phyloP scores from a whole-genome alignment of 495 filamentous ascomycete genomes.

The Hypoxylon fuscum region DNA sequence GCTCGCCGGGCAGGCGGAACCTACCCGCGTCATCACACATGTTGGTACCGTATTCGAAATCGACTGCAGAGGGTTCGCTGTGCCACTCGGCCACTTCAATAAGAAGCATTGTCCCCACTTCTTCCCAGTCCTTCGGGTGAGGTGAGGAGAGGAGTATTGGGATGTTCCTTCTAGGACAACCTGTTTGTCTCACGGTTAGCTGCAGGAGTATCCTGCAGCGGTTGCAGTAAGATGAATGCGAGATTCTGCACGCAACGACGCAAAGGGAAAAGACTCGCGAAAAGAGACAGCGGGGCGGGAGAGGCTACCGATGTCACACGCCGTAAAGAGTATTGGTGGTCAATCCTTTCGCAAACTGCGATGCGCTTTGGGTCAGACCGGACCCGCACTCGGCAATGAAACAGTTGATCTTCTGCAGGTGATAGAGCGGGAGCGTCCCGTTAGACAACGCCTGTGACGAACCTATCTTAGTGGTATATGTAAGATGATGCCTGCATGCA shows the following conservation, averaged over 20 bases:
- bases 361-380: constrained; percentile 16
- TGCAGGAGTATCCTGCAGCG: constrained; percentile 17
- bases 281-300: not conserved
- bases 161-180: not conserved
- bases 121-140: too few relatives aligned
- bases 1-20: too few relatives aligned
- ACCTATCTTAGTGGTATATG: constrained; percentile 5
- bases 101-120: too few relatives aligned
- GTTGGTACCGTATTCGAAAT: too few relatives aligned
- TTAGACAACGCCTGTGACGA: constrained; percentile 24
- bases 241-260: constrained; percentile 16
- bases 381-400: constrained; percentile 31
- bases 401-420: constrained; percentile 35
- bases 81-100: too few relatives aligned
- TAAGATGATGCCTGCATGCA: constrained; percentile 25
- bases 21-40: too few relatives aligned
- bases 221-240: constrained; percentile 18
- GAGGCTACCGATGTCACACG: constrained; percentile 9
- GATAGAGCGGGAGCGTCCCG: constrained; percentile 31
- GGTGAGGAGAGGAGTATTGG: too few relatives aligned
- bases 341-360: constrained; percentile 1
- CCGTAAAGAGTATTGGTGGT: constrained; percentile 6
- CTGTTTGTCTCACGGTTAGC: constrained; percentile 13
- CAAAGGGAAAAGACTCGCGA: constrained; percentile 19
- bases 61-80: too few relatives aligned